Base-by-base conservation (phyloP, 495 filamentous ascomycete genomes). In the Tuber indicum region DNA sequence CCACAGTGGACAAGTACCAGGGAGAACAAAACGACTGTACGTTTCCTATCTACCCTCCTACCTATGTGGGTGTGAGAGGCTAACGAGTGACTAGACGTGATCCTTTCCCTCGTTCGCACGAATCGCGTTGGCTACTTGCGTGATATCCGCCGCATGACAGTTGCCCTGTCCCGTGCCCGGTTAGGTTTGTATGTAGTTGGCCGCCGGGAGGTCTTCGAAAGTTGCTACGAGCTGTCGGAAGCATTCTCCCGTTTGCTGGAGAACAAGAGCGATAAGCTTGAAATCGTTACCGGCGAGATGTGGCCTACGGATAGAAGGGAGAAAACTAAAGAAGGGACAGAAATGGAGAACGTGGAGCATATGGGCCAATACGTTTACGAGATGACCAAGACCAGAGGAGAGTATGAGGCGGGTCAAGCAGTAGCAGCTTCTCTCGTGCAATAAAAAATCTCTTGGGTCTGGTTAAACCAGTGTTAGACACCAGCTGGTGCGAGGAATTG, bases 21-120 rank as follows among this genome's bases (percentile, higher is more conserved):
- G 96, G 96, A 79, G 96, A 98, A 87, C 96, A 99, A 86, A 99
- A 98, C 85, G 96, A 98, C 82, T 98, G 94, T 96, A 86, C 89
- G 92, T 89, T 75, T 49, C 76, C 74, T 42, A 21, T 26, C n/a
- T 32, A 19, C 0, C 23, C 26, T 4, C 26, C 42, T 21, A 44
- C 26, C 41, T 66, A 17, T 12, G 26, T 7, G 36, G 36, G 17
- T 12, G 16, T 58, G 58, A 43, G n/a, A 69, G 16, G 21, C 46
- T 80, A 73, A 78, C 80, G 71, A 74, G 72, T 79, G 49, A 43
- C 17, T 81, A 97, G 94, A 97, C 83, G 90, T 99, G 77, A 94
- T 99, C 79, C 90, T 99, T 76, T 97, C 93, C 9, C 87, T 99
- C 73, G 94, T 92, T 46, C 91, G 96, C 72, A 98, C 96, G 47